Conservation (phyloP, 441 rosid species). For the Hura crepitans region DNA sequence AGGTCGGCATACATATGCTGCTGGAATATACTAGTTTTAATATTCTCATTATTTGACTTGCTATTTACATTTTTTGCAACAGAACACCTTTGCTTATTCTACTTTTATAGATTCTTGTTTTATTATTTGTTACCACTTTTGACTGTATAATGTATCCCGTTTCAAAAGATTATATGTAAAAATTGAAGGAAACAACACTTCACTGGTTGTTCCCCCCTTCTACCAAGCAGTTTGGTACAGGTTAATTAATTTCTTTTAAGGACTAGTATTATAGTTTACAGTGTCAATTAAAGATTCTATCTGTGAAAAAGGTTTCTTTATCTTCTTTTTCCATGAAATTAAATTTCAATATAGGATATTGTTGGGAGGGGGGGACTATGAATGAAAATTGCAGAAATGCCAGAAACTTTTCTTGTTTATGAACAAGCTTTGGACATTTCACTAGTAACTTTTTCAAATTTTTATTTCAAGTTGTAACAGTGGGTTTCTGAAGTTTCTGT, state of each 20-base stretch:
- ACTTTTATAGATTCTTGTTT: slow-evolving; percentile 1
- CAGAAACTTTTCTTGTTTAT: background rate
- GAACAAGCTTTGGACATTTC: background rate
- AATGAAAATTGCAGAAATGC: background rate
- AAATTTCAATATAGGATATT: background rate
- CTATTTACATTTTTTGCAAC: background rate
- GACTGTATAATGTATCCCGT: background rate
- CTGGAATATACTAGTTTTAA: background rate
- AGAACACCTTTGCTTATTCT: background rate
- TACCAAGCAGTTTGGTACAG: background rate
- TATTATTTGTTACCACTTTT: background rate
- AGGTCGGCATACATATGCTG: background rate
- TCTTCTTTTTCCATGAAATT: background rate
- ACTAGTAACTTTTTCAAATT: background rate
- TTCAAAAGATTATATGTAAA: background rate
- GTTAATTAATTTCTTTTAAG: background rate
- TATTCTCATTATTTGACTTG: background rate
- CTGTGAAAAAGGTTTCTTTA: background rate
- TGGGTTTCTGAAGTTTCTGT: background rate
- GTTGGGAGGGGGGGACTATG: background rate
- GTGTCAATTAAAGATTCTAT: background rate
- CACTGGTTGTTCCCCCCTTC: background rate
- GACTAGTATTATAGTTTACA: background rate
- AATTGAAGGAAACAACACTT: background rate
- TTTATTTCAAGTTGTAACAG: background rate